phyloP scores from a whole-genome alignment of 2,329 filamentous ascomycete genomes.

The Ramularia collo-cygni region DNA sequence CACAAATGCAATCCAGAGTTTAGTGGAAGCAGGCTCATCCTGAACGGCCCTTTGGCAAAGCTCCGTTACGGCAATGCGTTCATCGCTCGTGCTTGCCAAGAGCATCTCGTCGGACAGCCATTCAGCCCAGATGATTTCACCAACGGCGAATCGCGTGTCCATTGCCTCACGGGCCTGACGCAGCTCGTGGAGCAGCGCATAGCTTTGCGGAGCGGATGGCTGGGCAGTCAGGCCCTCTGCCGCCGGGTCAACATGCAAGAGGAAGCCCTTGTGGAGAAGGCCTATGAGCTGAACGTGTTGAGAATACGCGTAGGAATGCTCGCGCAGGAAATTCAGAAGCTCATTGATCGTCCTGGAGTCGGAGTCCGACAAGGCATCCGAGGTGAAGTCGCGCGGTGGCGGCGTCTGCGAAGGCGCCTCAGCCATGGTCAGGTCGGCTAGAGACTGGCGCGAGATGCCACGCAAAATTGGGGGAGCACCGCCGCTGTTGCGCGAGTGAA shows the following conservation, averaged over 20 bases:
- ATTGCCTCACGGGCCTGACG: constrained; percentile 50
- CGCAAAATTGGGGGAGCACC: constrained; percentile 29
- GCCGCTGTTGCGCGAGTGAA: constrained; percentile 15
- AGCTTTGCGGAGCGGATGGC: constrained; percentile 32
- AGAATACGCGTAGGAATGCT: constrained; percentile 45
- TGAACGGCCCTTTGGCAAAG: constrained; percentile 62
- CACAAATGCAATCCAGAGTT: constrained; percentile 70
- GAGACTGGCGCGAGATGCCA: constrained; percentile 37
- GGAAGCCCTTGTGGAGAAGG: constrained; percentile 43
- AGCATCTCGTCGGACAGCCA: constrained; percentile 66
- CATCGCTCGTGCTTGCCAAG: constrained; percentile 55
- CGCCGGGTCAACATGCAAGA: constrained; percentile 33
- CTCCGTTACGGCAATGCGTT: constrained; percentile 63
- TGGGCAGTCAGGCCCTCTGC: constrained; percentile 15
- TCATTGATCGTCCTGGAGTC: constrained; percentile 40
- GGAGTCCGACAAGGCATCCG: constrained; percentile 36
- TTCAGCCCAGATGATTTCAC: constrained; percentile 71
- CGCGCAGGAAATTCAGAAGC: constrained; percentile 36
- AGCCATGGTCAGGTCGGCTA: constrained; percentile 42
- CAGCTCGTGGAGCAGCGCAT: constrained; percentile 40
- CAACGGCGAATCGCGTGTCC: constrained; percentile 60
- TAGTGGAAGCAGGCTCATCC: constrained; percentile 66
- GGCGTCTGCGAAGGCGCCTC: constrained; percentile 38
- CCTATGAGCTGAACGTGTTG: constrained; percentile 43
- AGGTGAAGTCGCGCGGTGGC: constrained; percentile 37